Conservation (phyloP, 2,329 filamentous ascomycete genomes). For the Parascedosporium putredinis region DNA sequence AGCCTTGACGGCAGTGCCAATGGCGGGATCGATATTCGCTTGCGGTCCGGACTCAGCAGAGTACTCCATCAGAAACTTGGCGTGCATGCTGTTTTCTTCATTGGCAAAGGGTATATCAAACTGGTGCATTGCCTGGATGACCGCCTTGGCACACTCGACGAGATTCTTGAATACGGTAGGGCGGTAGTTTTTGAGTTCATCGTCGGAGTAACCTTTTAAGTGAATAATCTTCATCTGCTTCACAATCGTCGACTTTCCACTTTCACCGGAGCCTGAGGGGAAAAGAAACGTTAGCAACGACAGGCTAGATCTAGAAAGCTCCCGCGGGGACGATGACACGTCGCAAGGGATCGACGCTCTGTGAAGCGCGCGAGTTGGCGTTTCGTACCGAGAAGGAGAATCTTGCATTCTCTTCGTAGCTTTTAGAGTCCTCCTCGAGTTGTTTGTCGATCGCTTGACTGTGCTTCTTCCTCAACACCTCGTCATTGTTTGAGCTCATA, state of each 20-base stretch:
- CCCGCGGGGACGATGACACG: too few species aligned
- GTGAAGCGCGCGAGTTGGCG: too few species aligned
- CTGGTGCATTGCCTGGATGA: constrained; percentile 84
- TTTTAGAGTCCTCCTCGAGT: constrained; percentile 88
- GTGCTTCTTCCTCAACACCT: constrained; percentile 87
- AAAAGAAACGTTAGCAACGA: neutral
- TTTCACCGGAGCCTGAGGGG: constrained; percentile 79
- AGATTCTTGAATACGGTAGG: constrained; percentile 98
- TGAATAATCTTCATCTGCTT: constrained; percentile 99
- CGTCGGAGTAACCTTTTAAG: constrained; percentile 90
- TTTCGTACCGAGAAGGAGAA: constrained; percentile 77
- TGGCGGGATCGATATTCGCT: constrained; percentile 67
- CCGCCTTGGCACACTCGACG: constrained; percentile 88
- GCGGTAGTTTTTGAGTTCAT: constrained; percentile 88
- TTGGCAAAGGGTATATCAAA: constrained; percentile 74
- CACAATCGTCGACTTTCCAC: constrained; percentile 97
- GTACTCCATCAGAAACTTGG: constrained; percentile 76
- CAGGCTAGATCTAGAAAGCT: constrained; percentile 9
- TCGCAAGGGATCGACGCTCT: too few species aligned
- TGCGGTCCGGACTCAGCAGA: constrained; percentile 85
- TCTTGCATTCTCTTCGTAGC: constrained; percentile 97
- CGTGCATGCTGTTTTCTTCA: constrained; percentile 60
- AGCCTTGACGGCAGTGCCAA: constrained; percentile 73
- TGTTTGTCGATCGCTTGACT: constrained; percentile 92
- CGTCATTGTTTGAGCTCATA: constrained; percentile 79